A percentile compares a stretch with the other conserved stretches of the same genome.
phyloP scores from a whole-genome alignment of 495 filamentous ascomycete genomes.

The Neurospora africana region DNA sequence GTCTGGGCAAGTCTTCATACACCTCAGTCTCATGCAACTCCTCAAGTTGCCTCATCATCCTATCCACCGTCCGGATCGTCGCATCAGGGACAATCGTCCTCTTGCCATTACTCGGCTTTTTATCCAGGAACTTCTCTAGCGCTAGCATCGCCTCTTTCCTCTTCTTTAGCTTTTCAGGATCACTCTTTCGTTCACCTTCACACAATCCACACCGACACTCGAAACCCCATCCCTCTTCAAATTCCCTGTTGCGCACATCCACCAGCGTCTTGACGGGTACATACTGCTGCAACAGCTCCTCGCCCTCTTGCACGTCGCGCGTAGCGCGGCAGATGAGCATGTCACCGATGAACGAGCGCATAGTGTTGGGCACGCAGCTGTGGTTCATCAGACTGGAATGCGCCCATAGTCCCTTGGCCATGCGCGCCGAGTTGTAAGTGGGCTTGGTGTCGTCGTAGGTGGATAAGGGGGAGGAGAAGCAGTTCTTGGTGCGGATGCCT shows the following conservation, averaged over 20 bases:
- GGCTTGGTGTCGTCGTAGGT: slow-evolving; percentile 26
- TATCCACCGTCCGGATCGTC: slow-evolving; percentile 21
- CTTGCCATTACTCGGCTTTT: slow-evolving; percentile 4
- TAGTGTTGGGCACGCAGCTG: slow-evolving; percentile 40
- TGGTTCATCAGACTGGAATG: slow-evolving; percentile 47
- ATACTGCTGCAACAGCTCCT: slow-evolving; percentile 40
- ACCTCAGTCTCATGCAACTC: slow-evolving; percentile 26
- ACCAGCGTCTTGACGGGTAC: slow-evolving; percentile 17
- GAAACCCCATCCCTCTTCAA: slow-evolving; percentile 36
- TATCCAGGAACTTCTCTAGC: slow-evolving; percentile 18
- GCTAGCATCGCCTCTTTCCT: slow-evolving; percentile 15
- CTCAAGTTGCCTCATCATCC: slow-evolving; percentile 24
- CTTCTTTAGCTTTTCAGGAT: slow-evolving; percentile 8
- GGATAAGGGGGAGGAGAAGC: slow-evolving; percentile 36
- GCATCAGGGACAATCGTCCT: slow-evolving; percentile 17
- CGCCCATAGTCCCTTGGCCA: slow-evolving; percentile 42
- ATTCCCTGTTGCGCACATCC: slow-evolving; percentile 11
- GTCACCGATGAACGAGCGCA: slow-evolving; percentile 47
- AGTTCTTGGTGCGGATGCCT: slow-evolving; percentile 36
- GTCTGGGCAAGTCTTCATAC: slow-evolving; percentile 26
- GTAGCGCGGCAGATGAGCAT: slow-evolving; percentile 44
- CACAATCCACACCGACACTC: slow-evolving; percentile 38
- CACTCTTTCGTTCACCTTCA: slow-evolving; percentile 12
- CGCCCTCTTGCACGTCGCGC: slow-evolving; percentile 32
- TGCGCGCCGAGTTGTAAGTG: slow-evolving; percentile 9